Percentiles rank a stretch among this genome's conserved stretches.
These are phyloP conservation scores for Phytophthora fragariaefolia DNA, from an alignment of 352 stramenopile genomes.

Conservation along the genomic window DNA sequence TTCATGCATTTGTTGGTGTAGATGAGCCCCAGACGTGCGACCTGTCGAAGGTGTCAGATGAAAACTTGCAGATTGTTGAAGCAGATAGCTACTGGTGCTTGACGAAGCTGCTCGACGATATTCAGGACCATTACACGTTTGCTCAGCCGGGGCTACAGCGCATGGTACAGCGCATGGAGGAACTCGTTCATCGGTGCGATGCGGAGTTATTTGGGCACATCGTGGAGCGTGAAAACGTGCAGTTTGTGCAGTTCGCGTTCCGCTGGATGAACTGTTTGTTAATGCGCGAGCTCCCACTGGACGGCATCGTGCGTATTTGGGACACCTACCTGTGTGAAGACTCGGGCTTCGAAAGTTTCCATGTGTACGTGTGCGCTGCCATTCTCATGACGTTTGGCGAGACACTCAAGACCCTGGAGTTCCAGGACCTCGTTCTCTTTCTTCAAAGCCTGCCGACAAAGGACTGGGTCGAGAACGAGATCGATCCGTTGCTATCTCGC, in stretches of 20 bases:
- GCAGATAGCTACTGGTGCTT: slow-evolving; percentile 99
- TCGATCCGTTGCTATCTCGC: slow-evolving; percentile 98
- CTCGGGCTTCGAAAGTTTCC: slow-evolving; percentile 99
- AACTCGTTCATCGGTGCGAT: slow-evolving; percentile 97
- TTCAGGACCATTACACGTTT: slow-evolving; percentile 99
- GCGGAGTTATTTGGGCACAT: slow-evolving; percentile 94
- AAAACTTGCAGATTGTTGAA: slow-evolving; percentile 90
- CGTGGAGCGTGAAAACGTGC: slow-evolving; percentile 92
- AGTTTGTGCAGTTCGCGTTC: slow-evolving; percentile 99
- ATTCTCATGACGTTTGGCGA: slow-evolving; percentile 98
- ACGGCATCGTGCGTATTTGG: slow-evolving; percentile 97
- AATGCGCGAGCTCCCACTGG: slow-evolving; percentile 96
- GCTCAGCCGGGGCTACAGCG: slow-evolving; percentile 98
- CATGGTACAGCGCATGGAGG: slow-evolving; percentile 98
- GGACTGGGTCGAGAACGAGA: slow-evolving; percentile 97
- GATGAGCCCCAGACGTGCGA: slow-evolving; percentile 83
- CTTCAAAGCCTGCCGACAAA: slow-evolving; percentile 97
- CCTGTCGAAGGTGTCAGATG: slow-evolving; percentile 66
- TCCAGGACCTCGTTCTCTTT: slow-evolving; percentile 98
- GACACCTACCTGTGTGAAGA: slow-evolving; percentile 99
- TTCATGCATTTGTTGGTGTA: slow-evolving; percentile 26
- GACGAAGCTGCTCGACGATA: slow-evolving; percentile 98
- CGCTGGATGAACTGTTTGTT: slow-evolving; percentile 99
- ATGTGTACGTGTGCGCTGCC: slow-evolving; percentile 99
- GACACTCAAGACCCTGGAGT: slow-evolving; percentile 95